Base-by-base conservation (phyloP, 1,284 basidiomycete species). In the Ustilago curta region DNA sequence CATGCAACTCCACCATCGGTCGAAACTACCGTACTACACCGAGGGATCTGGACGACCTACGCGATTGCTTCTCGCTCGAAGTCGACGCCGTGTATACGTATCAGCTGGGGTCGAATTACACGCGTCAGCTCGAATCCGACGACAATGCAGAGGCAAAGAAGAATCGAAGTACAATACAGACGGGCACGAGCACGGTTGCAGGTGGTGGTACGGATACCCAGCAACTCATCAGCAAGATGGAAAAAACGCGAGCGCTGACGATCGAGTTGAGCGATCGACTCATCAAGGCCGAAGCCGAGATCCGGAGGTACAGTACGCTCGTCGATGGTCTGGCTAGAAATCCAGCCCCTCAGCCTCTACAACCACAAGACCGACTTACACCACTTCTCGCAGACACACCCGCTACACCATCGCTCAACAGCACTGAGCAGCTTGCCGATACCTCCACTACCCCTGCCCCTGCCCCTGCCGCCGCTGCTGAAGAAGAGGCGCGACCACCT, bases 11-110 rank as follows among this genome's bases (percentile, higher is more conserved):
- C 0, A 35, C 40, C 2, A 56, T 81, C 0, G 79, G 79, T 2
- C 50, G 76, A 12, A 70, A 60, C 37, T 81, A 79, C 50, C 39
- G 70, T 4, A 71, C 73, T 6, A 79, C 79, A 2, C 77, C 79
- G 7, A 29, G 61, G 1, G 66, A 62, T 14, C 45, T 79, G 31
- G 74, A 77, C 39, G 65, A 65, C 8, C 48, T 81, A 12, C 48
- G 79, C 2, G 77, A 66, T 19, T 77, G 62, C 27, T 79, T 62
- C 44, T 52, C 55, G 5, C 59, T 81, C 14, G 59, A 70, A 25
- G 70, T 78, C 1, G 70, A 71, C 47, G 64, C 54, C 0, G 55
- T 70, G 14, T 39, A 31, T 7, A 75, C 72, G 0, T 75, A 75
- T 21, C 63, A 63, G 49, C 18, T 75, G 16, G 72, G 72, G 0